Evolutionary conservation across 306 rosid species (phyloP).

Genomic region (Lagenaria siceraria): DNA sequence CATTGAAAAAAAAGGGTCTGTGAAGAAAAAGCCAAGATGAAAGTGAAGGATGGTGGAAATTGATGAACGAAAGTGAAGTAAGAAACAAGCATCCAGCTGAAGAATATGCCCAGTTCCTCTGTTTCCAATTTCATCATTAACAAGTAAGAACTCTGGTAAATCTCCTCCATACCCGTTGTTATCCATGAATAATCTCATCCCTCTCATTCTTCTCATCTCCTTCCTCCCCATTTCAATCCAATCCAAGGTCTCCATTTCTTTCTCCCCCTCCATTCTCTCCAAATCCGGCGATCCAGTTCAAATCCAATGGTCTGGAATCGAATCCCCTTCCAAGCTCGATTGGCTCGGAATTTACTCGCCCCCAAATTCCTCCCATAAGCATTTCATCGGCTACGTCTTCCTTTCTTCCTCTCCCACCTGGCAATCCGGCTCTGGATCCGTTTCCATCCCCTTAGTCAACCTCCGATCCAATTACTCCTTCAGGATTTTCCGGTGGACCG

Average conservation of each 20-base stretch:
- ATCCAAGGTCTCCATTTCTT: slow-evolving; percentile 28
- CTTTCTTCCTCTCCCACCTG: slow-evolving; percentile 44
- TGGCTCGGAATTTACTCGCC: slow-evolving; percentile 83
- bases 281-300: slow-evolving; percentile 45
- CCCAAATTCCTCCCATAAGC: slow-evolving; percentile 34
- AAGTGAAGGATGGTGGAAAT: too few species aligned
- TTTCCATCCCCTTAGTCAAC: slow-evolving; percentile 45
- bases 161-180: background rate
- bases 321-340: slow-evolving; percentile 56
- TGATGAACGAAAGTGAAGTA: background rate
- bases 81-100: background rate
- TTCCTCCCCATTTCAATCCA: slow-evolving; percentile 11
- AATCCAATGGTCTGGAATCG: slow-evolving; percentile 57
- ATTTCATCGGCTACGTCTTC: slow-evolving; percentile 69
- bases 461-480: slow-evolving; percentile 76
- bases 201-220: background rate
- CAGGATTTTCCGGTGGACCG: slow-evolving; percentile 75
- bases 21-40: too few species aligned
- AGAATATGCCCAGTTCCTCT: background rate
- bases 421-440: slow-evolving; percentile 57
- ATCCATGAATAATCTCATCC: background rate
- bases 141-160: background rate
- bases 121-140: background rate
- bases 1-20: too few species aligned
- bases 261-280: slow-evolving; percentile 29